Evolutionary conservation across 371 early-diverging fungal species (phyloP).

Genomic region (Phascolomyces articulosus): DNA sequence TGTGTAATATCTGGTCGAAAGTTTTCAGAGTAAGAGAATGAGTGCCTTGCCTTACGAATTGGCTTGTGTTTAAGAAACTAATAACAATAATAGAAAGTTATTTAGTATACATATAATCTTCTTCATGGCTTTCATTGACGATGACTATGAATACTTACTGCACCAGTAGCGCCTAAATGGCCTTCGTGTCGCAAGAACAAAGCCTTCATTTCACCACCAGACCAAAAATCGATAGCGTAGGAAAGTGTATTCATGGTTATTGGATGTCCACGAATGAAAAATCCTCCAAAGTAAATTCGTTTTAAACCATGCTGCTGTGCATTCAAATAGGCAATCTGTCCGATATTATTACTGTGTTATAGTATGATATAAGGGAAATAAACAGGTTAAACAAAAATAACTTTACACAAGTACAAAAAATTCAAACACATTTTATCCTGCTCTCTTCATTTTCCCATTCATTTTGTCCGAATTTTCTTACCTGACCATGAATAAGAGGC

Average conservation of each 20-base stretch:
- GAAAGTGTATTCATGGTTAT: slow-evolving; percentile 97
- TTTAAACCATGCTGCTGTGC: slow-evolving; percentile 91
- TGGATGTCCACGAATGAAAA: slow-evolving; percentile 94
- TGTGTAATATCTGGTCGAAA: slow-evolving; percentile 47
- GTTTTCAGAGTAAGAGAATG: slow-evolving; percentile 78
- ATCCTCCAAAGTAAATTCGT: slow-evolving; percentile 95
- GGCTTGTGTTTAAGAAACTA: slow-evolving; percentile 62
- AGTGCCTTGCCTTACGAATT: slow-evolving; percentile 48
- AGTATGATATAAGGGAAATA: neutral
- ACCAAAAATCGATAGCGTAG: slow-evolving; percentile 97
- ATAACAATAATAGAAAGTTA: neutral
- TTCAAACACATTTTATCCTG: neutral
- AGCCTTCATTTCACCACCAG: slow-evolving; percentile 92
- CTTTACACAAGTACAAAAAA: no score
- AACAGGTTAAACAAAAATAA: neutral
- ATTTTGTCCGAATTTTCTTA: slow-evolving; percentile 27
- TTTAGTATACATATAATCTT: neutral
- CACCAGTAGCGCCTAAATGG: slow-evolving; percentile 94
- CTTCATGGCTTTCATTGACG: no score
- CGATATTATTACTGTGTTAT: slow-evolving; percentile 90
- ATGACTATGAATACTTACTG: slow-evolving; percentile 42
- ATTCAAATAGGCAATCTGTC: slow-evolving; percentile 96
- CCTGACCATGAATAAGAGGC: slow-evolving; percentile 89
- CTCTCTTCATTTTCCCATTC: neutral
- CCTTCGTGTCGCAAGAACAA: slow-evolving; percentile 96